Conservation (phyloP, 345 rosid genomes). For the Brassica carinata region DNA sequence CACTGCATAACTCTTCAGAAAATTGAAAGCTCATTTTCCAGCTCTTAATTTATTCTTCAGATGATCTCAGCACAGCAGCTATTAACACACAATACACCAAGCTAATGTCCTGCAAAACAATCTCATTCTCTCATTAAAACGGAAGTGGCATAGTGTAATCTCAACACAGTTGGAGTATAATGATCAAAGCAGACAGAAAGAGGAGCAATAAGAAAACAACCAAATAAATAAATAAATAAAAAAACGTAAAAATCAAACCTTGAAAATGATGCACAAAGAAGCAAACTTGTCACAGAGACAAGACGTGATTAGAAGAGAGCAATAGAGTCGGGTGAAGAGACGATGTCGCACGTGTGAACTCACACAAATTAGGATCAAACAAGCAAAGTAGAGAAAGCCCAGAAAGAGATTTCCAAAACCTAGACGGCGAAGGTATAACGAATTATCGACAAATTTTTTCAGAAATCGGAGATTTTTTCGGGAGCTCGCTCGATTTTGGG, state of each 20-base stretch:
- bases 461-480: constrained; percentile 1
- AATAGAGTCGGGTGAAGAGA: constrained; percentile 28
- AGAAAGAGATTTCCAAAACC: constrained; percentile 13
- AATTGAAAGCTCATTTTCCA: background rate
- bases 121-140: background rate
- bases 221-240: background rate
- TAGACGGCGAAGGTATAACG: background rate
- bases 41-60: constrained; percentile 6
- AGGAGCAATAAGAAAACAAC: background rate
- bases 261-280: constrained; percentile 16
- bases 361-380: constrained; percentile 19
- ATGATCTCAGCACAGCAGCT: constrained; percentile 19
- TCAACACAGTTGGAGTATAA: background rate
- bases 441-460: constrained; percentile 25
- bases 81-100: background rate
- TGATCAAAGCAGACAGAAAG: constrained; percentile 4
- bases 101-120: constrained; percentile 18
- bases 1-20: no score
- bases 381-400: constrained; percentile 5
- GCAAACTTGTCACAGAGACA: constrained; percentile 18
- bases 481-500: background rate
- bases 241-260: constrained; percentile 37
- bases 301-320: constrained; percentile 9
- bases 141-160: background rate
- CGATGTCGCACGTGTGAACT: constrained; percentile 43